Base-by-base conservation (phyloP, 106 monocot species). In the Iris macrosiphon region DNA sequence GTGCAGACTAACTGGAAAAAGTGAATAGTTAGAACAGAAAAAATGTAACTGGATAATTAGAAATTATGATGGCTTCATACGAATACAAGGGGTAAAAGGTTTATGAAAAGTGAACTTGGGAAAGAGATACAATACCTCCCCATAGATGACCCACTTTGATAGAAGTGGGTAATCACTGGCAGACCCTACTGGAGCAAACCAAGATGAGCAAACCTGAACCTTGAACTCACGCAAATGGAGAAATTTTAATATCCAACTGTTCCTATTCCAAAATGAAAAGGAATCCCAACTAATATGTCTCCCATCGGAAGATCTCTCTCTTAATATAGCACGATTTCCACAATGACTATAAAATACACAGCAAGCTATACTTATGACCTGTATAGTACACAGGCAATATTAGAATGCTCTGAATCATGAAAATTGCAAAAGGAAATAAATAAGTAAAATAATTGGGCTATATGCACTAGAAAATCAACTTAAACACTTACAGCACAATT, bases 121-220 rank as follows among this genome's bases (percentile, higher is more conserved):
- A 45, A 60, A 69, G 50, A 61, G 75, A 40, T 75, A 67, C 27
- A 62, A 61, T 74, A 87, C 93, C 80, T 93, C 87, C 32, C 87
- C 83, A 67, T 93, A 93, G 42, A 93, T 77, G 45, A 80, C 87
- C 83, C 83, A 93, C 61, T 87, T 87, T 18, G 93, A 87, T 42
- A 87, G 72, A 59, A 83, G 56, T 17, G 93, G 87, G 52, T 93
- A 93, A 70, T 93, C 93, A 62, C 74, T 74, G 40, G 87, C 87
- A 65, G 80, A 83, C 23, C 93, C 93, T 64, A 93, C 93, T 16
- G 87, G 83, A 28, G 83, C 93, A 72, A 93, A 93, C 93, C 93
- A 93, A 66, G 83, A 83, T 38, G 93, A 93, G 45, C 93, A 93
- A 51, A 87, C 68, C 50, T 93, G 93, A 57, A 87, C 92, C 57